Evolutionary conservation across 768 basidiomycete species (phyloP).

Genomic region (Hortiboletus campestris): DNA sequence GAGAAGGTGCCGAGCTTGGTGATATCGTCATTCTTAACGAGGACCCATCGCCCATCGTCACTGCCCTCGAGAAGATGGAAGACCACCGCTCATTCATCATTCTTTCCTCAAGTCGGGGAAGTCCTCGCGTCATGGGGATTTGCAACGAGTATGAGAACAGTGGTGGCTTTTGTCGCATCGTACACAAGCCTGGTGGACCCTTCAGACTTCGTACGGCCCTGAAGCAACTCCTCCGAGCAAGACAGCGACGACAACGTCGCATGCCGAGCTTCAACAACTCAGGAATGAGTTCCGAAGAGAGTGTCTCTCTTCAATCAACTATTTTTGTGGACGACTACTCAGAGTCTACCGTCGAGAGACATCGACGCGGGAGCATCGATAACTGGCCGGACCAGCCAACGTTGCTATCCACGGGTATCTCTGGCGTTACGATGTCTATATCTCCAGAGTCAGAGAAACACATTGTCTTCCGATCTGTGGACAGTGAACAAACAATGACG

Average conservation of each 20-base stretch:
- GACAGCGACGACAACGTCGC: constrained; percentile 31
- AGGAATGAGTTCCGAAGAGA: constrained; percentile 25
- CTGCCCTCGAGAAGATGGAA: constrained; percentile 57
- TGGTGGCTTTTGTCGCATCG: constrained; percentile 85
- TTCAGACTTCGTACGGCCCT: constrained; percentile 65
- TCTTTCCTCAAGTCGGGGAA: constrained; percentile 69
- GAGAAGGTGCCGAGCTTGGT: constrained; percentile 44
- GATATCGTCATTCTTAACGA: constrained; percentile 85
- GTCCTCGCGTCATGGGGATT: constrained; percentile 56
- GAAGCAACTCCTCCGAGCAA: constrained; percentile 41
- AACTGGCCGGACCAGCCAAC: constrained; percentile 23
- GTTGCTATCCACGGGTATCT: constrained; percentile 2
- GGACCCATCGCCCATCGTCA: constrained; percentile 55
- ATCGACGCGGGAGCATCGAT: constrained; percentile 34
- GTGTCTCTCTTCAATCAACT: constrained; percentile 26
- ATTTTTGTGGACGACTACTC: constrained; percentile 27
- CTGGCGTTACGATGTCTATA: constrained; percentile 15
- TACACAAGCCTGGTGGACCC: constrained; percentile 90
- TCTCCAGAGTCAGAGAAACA: constrained; percentile 34
- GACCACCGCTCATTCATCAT: constrained; percentile 68
- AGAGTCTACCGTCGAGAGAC: constrained; percentile 18
- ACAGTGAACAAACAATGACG: constrained; percentile 9
- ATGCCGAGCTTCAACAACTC: constrained; percentile 17
- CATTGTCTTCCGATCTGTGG: constrained; percentile 13
- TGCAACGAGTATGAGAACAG: constrained; percentile 71